Conservation (phyloP, 1,284 basidiomycete species). For the Earliella scabrosa region DNA sequence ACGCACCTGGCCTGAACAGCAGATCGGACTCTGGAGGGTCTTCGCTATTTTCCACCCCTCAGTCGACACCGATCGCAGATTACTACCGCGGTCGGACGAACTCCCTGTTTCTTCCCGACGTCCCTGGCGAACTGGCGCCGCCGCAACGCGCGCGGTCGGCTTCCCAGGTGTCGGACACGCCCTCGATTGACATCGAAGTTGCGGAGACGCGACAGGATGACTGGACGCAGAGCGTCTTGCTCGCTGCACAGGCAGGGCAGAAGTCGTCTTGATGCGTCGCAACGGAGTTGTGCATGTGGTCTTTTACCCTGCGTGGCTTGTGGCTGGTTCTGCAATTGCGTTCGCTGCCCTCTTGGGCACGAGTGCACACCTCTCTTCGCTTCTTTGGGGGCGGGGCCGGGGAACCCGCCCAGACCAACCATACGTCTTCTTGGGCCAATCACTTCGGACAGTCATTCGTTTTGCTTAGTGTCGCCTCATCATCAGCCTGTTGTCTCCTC, state of each 20-base stretch:
- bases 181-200: conserved; percentile 31
- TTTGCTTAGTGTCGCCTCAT: conserved; percentile 13
- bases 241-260: conserved; percentile 47
- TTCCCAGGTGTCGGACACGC: conserved; percentile 30
- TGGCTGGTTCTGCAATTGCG: conserved; percentile 21
- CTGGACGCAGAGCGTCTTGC: conserved; percentile 64
- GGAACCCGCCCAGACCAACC: conserved; percentile 2
- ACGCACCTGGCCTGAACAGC: conserved; percentile 14
- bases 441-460: conserved; percentile 20
- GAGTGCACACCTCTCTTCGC: conserved; percentile 6
- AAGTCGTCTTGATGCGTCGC: conserved; percentile 5
- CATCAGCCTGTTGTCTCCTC: conserved; percentile 13
- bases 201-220: conserved; percentile 51
- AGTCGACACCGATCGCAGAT: conserved; percentile 54
- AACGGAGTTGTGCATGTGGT: conserved; percentile 7
- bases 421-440: conserved; percentile 8
- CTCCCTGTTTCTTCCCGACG: conserved; percentile 39
- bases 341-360: neutral
- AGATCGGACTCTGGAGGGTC: conserved; percentile 32
- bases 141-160: conserved; percentile 20
- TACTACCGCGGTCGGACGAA: conserved; percentile 40
- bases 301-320: conserved; percentile 4
- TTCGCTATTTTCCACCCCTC: conserved; percentile 34
- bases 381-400: conserved; percentile 10
- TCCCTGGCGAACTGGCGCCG: conserved; percentile 29